Conservation (phyloP, 73 alveolate genomes). For the Uronychia setigera region DNA sequence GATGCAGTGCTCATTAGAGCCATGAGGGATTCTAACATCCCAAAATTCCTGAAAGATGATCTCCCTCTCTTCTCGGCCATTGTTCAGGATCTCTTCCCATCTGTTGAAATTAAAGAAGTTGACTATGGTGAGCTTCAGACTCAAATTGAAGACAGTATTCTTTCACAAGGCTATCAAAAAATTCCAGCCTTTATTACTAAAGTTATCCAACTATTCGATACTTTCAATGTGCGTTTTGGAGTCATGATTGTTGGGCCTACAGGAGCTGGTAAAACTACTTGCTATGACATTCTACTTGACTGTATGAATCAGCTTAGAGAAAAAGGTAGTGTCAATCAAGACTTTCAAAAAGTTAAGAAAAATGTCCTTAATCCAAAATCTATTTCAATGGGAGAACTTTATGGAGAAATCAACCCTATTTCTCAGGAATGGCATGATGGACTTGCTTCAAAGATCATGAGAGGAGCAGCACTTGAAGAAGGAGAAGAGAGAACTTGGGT, state of each 20-base stretch:
- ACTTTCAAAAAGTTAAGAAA: conserved; percentile 80
- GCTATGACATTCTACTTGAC: conserved; percentile 88
- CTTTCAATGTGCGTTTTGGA: conserved; percentile 96
- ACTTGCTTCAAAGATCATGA: conserved; percentile 91
- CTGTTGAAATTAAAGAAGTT: conserved; percentile 87
- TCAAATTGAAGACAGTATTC: conserved; percentile 81
- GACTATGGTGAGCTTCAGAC: conserved; percentile 94
- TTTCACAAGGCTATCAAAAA: conserved; percentile 69
- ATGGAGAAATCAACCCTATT: conserved; percentile 94
- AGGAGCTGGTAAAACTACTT: conserved; percentile 95
- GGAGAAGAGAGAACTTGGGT: conserved; percentile 97
- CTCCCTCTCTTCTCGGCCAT: conserved; percentile 96
- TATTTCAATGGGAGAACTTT: conserved; percentile 94
- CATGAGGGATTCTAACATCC: conserved; percentile 80
- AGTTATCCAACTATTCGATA: conserved; percentile 91
- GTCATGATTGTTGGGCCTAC: conserved; percentile 97
- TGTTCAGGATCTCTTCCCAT: conserved; percentile 98
- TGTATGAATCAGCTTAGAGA: conserved; percentile 86
- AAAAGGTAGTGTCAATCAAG: conserved; percentile 78
- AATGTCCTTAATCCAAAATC: conserved; percentile 96
- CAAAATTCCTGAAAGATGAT: conserved; percentile 98
- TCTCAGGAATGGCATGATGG: conserved; percentile 97
- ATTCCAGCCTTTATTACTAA: conserved; percentile 88
- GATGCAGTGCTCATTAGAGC: conserved; percentile 80
- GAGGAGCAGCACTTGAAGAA: conserved; percentile 94